phyloP scores from a whole-genome alignment of 768 basidiomycete genomes.

The Gloeostereum incarnatum region DNA sequence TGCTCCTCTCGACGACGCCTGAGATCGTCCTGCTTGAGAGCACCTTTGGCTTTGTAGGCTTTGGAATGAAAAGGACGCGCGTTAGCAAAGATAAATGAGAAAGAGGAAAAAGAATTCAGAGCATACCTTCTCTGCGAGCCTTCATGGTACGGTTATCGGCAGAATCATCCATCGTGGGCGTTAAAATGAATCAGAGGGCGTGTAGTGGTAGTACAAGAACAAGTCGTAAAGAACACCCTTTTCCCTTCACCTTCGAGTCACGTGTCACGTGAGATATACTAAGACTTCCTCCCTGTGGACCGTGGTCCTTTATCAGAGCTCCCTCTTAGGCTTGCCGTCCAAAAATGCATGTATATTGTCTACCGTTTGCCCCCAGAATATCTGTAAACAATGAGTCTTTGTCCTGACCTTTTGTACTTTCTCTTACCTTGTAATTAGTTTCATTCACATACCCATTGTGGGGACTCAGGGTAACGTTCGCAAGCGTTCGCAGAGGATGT shows the following conservation, averaged over 20 bases:
- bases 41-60: conserved; percentile 91
- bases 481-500: conserved; percentile 39
- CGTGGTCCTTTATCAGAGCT: too few species aligned
- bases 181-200: too few species aligned
- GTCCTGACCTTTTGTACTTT: not conserved
- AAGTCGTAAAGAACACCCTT: too few species aligned
- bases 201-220: not conserved
- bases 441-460: conserved; percentile 53
- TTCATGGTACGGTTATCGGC: conserved; percentile 61
- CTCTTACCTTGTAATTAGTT: conserved; percentile 36
- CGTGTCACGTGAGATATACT: too few species aligned
- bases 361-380: conserved; percentile 43
- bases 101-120: conserved; percentile 13
- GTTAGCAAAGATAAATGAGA: conserved; percentile 23
- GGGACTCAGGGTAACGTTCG: conserved; percentile 51
- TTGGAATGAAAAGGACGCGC: conserved; percentile 20
- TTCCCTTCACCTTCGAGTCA: too few species aligned
- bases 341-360: conserved; percentile 50
- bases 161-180: conserved; percentile 25
- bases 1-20: conserved; percentile 96
- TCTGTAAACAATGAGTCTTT: conserved; percentile 18
- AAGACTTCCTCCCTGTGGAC: too few species aligned
- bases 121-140: conserved; percentile 63
- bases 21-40: conserved; percentile 86
- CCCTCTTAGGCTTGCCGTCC: conserved; percentile 25